Evolutionary conservation across 331 rosid species (phyloP).

Genomic region (Phaseolus coccineus): DNA sequence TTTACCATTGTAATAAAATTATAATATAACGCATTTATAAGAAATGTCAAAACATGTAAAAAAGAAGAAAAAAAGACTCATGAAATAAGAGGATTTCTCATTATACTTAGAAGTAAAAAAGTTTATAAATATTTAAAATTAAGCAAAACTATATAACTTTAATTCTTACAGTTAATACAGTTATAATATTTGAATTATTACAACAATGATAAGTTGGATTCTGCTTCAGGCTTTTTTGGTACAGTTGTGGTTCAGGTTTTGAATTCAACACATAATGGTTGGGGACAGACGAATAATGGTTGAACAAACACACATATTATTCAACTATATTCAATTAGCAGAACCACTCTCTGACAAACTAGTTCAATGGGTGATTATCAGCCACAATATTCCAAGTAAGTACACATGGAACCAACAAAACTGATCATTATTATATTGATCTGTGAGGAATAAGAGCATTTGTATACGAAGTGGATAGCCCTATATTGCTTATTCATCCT

Average conservation of each 20-base stretch:
- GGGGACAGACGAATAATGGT: constrained; percentile 28
- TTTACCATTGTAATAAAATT: too few species aligned
- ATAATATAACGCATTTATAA: too few species aligned
- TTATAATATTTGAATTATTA: too few species aligned
- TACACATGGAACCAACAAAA: constrained; percentile 45
- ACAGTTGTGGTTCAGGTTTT: not conserved
- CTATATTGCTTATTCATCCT: not conserved
- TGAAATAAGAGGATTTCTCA: too few species aligned
- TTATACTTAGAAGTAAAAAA: too few species aligned
- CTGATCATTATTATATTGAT: constrained; percentile 8
- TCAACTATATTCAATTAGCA: constrained; percentile 10
- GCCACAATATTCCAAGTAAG: constrained; percentile 23
- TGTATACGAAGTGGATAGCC: not conserved
- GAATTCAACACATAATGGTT: not conserved
- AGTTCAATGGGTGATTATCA: constrained; percentile 11
- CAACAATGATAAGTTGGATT: not conserved
- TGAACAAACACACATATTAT: constrained; percentile 38
- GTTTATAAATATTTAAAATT: too few species aligned
- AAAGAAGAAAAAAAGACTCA: too few species aligned
- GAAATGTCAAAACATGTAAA: too few species aligned
- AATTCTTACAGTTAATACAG: too few species aligned
- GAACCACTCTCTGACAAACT: constrained; percentile 23
- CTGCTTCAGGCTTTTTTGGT: not conserved
- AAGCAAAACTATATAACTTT: too few species aligned
- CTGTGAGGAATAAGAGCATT: not conserved